Base-by-base conservation (phyloP, 345 rosid species). In the Citrus medica region DNA sequence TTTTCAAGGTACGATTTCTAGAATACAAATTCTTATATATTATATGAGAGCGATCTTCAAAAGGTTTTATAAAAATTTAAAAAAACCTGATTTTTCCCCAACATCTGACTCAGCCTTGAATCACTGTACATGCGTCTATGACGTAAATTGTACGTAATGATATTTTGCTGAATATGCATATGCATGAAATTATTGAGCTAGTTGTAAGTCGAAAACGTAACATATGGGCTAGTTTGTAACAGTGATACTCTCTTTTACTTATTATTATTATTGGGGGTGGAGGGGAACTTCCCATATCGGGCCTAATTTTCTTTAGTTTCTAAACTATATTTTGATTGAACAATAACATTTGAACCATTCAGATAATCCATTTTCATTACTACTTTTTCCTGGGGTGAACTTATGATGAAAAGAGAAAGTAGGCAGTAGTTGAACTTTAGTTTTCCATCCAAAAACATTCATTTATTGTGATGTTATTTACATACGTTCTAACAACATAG, bases 401-500 rank as follows among this genome's bases (percentile, higher is more conserved):
- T 0, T 46, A 42, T 60, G 28, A 71, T 30, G 28, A 62, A 42
- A 33, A 32, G 28, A 71, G 25, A 27, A 37, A 73, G 51, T n/a
- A 48, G 25, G 17, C 19, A 70, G 28, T 21, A 28, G 70, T 12
- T 28, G 46, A 51, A 48, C 60, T 30, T 48, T 53, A 55, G 24
- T 51, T 33, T 73, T 48, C 71, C 33, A 33, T 22, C 22, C 5
- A 28, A n/a, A 59, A 21, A 64, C 9, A 75, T 64, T 48, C 21
- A 75, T 48, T 75, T 30, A 33, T 32, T 65, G 7, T 75, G 46
- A 51, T 75, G 71, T 75, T 46, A 24, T 75, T 75, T 75, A 64
- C 78, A 42, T 17, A 51, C 13, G 28, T 38, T 59, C 35, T 8
- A 58, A 1, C 28, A 63, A 74, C 30, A 17, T 42, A 46, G 51